Evolutionary conservation across 805 yeast species (phyloP).

Genomic region (Lipomyces kockii): DNA sequence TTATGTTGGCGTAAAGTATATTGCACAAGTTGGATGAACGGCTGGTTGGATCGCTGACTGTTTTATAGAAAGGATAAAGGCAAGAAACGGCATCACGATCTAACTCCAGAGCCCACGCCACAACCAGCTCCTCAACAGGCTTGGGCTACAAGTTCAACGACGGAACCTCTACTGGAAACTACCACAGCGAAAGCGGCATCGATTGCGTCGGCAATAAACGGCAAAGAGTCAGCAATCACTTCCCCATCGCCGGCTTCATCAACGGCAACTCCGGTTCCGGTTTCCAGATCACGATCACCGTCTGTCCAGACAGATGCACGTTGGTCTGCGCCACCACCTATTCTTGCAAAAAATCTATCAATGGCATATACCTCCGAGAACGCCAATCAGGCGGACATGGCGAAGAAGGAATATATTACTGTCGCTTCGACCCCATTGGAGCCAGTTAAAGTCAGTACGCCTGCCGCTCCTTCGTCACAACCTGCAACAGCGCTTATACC

Average conservation of each 20-base stretch:
- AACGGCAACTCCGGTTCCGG: neutral
- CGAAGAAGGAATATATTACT: neutral
- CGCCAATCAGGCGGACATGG: neutral
- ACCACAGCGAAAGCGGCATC: neutral
- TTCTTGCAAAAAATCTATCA: neutral
- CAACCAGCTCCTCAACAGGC: conserved; percentile 5
- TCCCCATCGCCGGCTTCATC: neutral
- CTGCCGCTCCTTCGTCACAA: neutral
- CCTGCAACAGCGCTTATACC: neutral
- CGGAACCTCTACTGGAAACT: neutral
- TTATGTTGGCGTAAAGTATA: conserved; percentile 14
- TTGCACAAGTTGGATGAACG: neutral
- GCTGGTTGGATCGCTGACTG: neutral
- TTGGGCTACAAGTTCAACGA: neutral
- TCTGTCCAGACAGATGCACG: neutral
- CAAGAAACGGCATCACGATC: conserved; percentile 1
- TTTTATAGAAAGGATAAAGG: neutral
- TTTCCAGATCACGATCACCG: neutral
- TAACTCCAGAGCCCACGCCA: conserved; percentile 6
- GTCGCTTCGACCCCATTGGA: conserved; percentile 1
- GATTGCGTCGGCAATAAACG: neutral
- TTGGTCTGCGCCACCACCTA: conserved; percentile 5
- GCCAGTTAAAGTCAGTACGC: neutral
- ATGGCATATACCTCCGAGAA: neutral
- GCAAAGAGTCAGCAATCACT: neutral